Conservation (phyloP, 441 rosid species). For the Populus trichocarpa region DNA sequence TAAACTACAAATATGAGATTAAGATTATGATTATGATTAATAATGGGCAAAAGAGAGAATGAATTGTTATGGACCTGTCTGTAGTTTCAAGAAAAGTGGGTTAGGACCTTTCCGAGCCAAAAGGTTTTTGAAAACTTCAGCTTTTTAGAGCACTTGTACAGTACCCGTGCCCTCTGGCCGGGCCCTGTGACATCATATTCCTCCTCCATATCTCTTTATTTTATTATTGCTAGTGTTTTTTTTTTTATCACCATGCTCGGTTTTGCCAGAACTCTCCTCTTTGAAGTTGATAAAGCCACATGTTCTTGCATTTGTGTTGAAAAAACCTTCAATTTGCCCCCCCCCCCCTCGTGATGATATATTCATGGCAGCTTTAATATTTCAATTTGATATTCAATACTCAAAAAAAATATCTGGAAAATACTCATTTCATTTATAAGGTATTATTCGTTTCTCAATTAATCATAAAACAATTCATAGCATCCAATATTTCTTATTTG, state of each 20-base stretch:
- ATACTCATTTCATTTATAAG: too few relatives aligned
- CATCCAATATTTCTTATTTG: too few relatives aligned
- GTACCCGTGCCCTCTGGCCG: constrained; percentile 24
- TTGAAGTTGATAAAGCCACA: not conserved
- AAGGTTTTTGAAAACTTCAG: constrained; percentile 18
- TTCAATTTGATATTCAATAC: too few relatives aligned
- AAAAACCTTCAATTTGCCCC: too few relatives aligned
- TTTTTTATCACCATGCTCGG: not conserved
- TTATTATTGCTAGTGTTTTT: not conserved
- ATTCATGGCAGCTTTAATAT: too few relatives aligned
- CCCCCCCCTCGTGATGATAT: too few relatives aligned
- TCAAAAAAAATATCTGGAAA: too few relatives aligned
- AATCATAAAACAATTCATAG: too few relatives aligned
- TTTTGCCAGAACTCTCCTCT: not conserved
- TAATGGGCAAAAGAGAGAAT: not conserved
- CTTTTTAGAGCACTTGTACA: constrained; percentile 39
- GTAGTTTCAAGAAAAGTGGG: not conserved
- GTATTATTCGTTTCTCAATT: too few relatives aligned
- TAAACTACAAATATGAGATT: not conserved
- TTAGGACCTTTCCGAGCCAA: not conserved
- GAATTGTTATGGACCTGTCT: not conserved
- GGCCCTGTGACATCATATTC: constrained; percentile 6
- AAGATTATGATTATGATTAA: not conserved
- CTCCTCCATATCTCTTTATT: not conserved
- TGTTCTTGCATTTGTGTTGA: not conserved